A percentile compares a stretch with the other conserved stretches of the same genome.
phyloP scores from a whole-genome alignment of 2,329 filamentous ascomycete species.

The Fusarium musae region DNA sequence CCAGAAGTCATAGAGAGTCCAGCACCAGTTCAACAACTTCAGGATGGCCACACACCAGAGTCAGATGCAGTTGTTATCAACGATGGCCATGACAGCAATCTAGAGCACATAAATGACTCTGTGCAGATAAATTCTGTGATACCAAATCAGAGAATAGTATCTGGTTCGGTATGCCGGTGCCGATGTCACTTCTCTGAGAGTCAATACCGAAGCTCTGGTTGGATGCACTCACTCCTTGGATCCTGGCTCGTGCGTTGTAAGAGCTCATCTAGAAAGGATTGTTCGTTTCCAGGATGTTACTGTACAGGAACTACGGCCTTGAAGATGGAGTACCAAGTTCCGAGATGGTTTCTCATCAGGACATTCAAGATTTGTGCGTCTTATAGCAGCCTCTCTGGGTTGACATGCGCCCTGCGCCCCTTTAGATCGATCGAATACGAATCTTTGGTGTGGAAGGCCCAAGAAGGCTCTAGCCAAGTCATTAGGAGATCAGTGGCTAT shows the following conservation, averaged over 20 bases:
- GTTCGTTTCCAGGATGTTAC: background rate
- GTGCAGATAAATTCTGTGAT: background rate
- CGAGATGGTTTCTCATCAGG: constrained; percentile 11
- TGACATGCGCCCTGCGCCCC: constrained; percentile 12
- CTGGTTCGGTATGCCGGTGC: background rate
- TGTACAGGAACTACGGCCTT: background rate
- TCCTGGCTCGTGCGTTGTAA: constrained; percentile 20
- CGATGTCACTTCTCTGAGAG: constrained; percentile 9
- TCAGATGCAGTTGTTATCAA: rapidly evolving
- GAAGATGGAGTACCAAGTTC: constrained; percentile 17
- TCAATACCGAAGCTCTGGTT: background rate
- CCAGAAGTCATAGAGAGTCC: background rate
- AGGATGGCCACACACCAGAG: rapidly evolving
- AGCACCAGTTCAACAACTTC: background rate
- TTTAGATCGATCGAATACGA: rapidly evolving
- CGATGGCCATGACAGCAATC: rapidly evolving
- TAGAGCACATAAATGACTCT: rapidly evolving
- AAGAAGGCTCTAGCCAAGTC: background rate
- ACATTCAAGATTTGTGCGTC: background rate
- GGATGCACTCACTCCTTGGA: constrained; percentile 11
- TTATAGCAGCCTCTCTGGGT: background rate
- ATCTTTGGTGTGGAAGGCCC: rapidly evolving
- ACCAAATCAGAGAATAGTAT: rapidly evolving
- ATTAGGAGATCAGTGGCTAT: background rate
- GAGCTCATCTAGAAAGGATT: background rate